Conservation (phyloP, 2,329 filamentous ascomycete species). For the Cladosporium sp. region DNA sequence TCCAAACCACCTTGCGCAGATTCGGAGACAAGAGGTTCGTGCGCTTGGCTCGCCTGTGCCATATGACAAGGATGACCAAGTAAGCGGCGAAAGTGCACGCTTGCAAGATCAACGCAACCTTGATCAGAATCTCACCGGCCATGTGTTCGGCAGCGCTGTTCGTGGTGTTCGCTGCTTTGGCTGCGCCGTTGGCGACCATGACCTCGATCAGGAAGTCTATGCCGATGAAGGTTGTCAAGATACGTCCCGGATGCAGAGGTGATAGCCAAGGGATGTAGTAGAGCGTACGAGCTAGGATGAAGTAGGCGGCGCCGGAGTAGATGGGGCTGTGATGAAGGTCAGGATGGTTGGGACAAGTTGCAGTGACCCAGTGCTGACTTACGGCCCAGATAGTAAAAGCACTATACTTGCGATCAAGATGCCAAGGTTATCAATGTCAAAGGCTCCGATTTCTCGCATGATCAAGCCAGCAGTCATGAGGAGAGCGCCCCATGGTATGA, state of each 20-base stretch:
- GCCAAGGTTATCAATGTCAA: conserved; percentile 49
- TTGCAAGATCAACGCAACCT: conserved; percentile 54
- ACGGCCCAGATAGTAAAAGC: conserved; percentile 50
- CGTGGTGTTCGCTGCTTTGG: conserved; percentile 47
- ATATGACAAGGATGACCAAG: conserved; percentile 47
- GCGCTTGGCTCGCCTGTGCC: conserved; percentile 45
- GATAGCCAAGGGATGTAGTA: conserved; percentile 64
- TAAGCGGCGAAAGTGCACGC: conserved; percentile 55
- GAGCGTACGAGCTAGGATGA: conserved; percentile 61
- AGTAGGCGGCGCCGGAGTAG: conserved; percentile 61
- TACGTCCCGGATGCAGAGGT: conserved; percentile 58
- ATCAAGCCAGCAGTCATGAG: conserved; percentile 57
- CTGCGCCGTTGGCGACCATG: conserved; percentile 56
- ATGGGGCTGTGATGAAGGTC: too few species aligned
- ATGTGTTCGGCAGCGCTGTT: conserved; percentile 42
- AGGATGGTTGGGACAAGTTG: too few species aligned
- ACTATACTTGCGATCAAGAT: conserved; percentile 46
- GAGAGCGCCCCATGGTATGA: conserved; percentile 58
- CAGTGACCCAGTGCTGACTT: too few species aligned
- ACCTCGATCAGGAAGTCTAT: conserved; percentile 55
- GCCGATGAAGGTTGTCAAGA: conserved; percentile 61
- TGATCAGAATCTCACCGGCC: conserved; percentile 48
- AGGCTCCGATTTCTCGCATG: conserved; percentile 56
- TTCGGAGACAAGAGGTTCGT: conserved; percentile 47
- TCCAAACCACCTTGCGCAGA: conserved; percentile 46